Conservation (phyloP, 352 stramenopile genomes). For the Phytophthora boehmeriae region DNA sequence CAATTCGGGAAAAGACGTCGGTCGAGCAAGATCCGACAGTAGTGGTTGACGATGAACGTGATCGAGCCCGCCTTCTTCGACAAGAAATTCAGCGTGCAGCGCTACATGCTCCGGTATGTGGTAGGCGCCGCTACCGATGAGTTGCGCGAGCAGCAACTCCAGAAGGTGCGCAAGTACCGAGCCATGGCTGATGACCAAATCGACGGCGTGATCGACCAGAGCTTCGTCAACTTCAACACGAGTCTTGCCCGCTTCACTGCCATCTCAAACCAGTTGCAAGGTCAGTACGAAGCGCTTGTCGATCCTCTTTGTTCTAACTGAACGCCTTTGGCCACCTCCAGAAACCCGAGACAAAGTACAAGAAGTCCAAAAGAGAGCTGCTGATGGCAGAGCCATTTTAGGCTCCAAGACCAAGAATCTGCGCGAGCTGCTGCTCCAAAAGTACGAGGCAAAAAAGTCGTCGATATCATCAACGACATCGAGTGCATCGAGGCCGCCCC, state of each 20-base stretch:
- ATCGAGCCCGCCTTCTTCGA: constrained; percentile 85
- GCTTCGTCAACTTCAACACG: constrained; percentile 87
- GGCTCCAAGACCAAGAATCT: constrained; percentile 88
- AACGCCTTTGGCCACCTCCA: constrained; percentile 16
- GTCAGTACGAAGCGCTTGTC: constrained; percentile 20
- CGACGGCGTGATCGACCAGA: constrained; percentile 82
- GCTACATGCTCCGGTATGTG: constrained; percentile 84
- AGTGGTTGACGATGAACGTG: constrained; percentile 57
- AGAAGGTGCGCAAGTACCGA: constrained; percentile 63
- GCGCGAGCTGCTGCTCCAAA: constrained; percentile 76
- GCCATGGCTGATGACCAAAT: constrained; percentile 80
- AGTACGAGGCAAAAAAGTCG: constrained; percentile 87
- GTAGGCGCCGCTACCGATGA: constrained; percentile 74
- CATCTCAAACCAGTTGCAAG: constrained; percentile 82
- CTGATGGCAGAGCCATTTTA: constrained; percentile 80
- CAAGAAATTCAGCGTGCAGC: constrained; percentile 82
- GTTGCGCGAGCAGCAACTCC: constrained; percentile 67
- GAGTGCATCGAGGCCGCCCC: constrained; percentile 80
- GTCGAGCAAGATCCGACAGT: not conserved
- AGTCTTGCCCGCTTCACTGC: constrained; percentile 78
- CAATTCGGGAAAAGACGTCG: constrained; percentile 34
- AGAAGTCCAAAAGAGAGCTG: constrained; percentile 69
- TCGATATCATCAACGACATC: constrained; percentile 87
- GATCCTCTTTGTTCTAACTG: not conserved
- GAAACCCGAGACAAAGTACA: constrained; percentile 74